phyloP scores from a whole-genome alignment of 78 protist genomes.

The Monosiga brevicollis region DNA sequence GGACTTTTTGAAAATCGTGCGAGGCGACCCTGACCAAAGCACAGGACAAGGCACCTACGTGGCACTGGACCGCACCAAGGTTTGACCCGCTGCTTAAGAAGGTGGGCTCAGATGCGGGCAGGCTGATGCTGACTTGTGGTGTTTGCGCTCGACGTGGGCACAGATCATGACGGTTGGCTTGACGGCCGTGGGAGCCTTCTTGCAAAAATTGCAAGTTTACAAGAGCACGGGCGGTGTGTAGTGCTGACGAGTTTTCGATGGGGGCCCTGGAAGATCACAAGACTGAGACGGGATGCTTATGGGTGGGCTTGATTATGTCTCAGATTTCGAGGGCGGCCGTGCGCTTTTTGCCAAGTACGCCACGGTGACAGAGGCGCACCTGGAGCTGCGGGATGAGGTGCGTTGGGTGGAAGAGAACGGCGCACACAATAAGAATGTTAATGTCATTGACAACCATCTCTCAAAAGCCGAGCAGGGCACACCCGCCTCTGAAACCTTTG shows the following conservation, averaged over 20 bases:
- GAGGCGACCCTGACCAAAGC: not conserved
- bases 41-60: slow-evolving; percentile 17
- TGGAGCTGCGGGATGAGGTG: slow-evolving; percentile 25
- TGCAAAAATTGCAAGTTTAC: not conserved
- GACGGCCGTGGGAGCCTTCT: not conserved
- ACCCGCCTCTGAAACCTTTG: too few species aligned
- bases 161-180: not conserved
- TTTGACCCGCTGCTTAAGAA: too few species aligned
- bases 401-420: slow-evolving; percentile 5
- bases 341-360: slow-evolving; percentile 10
- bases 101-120: too few species aligned
- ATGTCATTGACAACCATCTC: too few species aligned
- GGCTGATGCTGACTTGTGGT: slow-evolving; percentile 44
- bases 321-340: slow-evolving; percentile 11
- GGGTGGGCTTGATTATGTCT: slow-evolving; percentile 22
- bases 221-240: slow-evolving; percentile 8
- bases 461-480: too few species aligned
- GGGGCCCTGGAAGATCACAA: slow-evolving; percentile 12
- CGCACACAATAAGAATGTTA: not conserved
- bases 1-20: slow-evolving; percentile 25
- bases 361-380: slow-evolving; percentile 25
- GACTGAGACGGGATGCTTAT: slow-evolving; percentile 42
- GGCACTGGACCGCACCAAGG: slow-evolving; percentile 38
- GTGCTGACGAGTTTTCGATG: slow-evolving; percentile 16
- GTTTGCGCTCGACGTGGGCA: slow-evolving; percentile 22